phyloP scores from a whole-genome alignment of 768 basidiomycete genomes.

The Cyclocybe aegerita region DNA sequence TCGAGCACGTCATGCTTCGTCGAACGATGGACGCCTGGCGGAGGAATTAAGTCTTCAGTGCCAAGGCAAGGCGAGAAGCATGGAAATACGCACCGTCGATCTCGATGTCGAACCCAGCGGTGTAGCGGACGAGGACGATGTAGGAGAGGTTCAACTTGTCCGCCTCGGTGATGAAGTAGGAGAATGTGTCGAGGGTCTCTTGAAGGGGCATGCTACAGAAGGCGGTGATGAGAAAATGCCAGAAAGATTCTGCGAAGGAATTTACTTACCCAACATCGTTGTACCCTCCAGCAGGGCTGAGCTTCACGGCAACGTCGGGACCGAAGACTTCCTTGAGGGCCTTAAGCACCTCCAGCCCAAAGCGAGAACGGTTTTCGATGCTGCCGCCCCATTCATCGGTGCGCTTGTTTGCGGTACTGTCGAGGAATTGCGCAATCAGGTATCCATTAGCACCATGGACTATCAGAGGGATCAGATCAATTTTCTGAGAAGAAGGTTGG shows the following conservation, averaged over 20 bases:
- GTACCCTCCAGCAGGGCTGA: constrained; percentile 43
- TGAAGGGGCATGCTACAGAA: constrained; percentile 39
- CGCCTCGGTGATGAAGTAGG: constrained; percentile 40
- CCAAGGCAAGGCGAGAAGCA: background rate
- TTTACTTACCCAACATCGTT: constrained; percentile 42
- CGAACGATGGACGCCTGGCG: constrained; percentile 30
- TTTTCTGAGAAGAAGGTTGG: background rate
- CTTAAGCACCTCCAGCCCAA: constrained; percentile 51
- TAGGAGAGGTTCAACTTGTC: constrained; percentile 38
- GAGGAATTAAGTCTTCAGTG: no score
- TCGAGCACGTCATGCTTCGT: constrained; percentile 41
- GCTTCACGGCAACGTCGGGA: constrained; percentile 41
- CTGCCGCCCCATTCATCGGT: constrained; percentile 63
- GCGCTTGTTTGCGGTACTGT: constrained; percentile 43
- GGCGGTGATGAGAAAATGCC: background rate
- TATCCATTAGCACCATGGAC: constrained; percentile 46
- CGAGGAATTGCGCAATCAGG: constrained; percentile 50
- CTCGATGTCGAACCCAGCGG: constrained; percentile 17
- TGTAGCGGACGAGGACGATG: constrained; percentile 30
- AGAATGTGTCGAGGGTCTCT: constrained; percentile 41
- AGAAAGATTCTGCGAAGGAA: background rate
- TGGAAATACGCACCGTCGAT: constrained; percentile 27
- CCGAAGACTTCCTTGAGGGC: constrained; percentile 42
- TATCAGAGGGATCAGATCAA: constrained; percentile 8
- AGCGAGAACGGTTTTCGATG: constrained; percentile 53